phyloP scores from a whole-genome alignment of 352 stramenopile species.

The Pythium diclinum region DNA sequence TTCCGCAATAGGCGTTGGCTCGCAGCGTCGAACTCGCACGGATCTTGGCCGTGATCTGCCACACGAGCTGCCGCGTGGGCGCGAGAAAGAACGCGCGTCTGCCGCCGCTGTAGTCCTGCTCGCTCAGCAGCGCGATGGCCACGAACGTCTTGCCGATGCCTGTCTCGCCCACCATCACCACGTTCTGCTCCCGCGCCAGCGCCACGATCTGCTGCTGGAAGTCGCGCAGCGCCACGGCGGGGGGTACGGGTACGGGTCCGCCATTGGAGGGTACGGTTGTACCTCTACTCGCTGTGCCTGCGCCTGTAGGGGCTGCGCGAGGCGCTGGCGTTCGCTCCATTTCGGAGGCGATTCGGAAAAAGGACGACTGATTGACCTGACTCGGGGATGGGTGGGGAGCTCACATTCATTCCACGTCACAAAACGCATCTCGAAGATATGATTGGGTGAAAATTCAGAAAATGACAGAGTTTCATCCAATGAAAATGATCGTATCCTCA shows the following conservation, averaged over 20 bases:
- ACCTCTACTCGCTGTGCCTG: neutral
- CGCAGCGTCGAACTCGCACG: conserved; percentile 51
- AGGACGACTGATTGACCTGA: no score
- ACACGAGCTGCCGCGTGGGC: conserved; percentile 75
- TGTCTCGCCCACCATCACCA: conserved; percentile 81
- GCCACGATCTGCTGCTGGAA: conserved; percentile 75
- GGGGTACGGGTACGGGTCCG: neutral
- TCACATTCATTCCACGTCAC: no score
- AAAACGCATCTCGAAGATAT: neutral
- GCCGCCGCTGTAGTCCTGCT: conserved; percentile 68
- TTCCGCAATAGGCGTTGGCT: conserved; percentile 55
- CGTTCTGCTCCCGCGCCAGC: conserved; percentile 65
- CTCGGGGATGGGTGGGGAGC: no score
- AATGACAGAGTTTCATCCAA: neutral
- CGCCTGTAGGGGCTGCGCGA: neutral
- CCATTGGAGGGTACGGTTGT: neutral
- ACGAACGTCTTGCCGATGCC: conserved; percentile 87
- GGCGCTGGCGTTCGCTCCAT: no score
- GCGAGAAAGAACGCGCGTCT: conserved; percentile 80
- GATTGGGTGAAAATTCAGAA: conserved; percentile 6
- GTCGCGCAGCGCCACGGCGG: conserved; percentile 34
- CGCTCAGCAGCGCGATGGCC: conserved; percentile 65
- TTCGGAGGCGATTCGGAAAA: no score
- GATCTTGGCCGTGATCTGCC: conserved; percentile 79
- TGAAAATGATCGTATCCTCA: conserved; percentile 10